Conservation (phyloP, 2,329 filamentous ascomycete genomes). For the Penicillium sclerotiorum region DNA sequence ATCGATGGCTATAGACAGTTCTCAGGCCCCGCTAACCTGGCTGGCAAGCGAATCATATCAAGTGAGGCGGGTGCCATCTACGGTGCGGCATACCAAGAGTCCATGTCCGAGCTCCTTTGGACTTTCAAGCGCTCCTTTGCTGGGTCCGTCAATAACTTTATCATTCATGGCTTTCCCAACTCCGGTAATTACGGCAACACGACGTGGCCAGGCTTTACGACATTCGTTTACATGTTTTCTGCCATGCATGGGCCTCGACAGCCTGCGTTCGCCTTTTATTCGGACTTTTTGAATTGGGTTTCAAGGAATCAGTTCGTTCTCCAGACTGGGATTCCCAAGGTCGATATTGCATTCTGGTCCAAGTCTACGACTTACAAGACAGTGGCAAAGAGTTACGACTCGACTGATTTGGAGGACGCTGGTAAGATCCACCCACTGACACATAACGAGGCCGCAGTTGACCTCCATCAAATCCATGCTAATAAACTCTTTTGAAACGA, state of each 20-base stretch:
- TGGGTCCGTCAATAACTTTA: slow-evolving; percentile 47
- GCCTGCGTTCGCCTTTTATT: slow-evolving; percentile 19
- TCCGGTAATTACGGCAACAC: slow-evolving; percentile 47
- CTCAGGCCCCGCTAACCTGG: slow-evolving; percentile 42
- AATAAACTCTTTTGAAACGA: neutral
- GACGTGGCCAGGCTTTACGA: slow-evolving; percentile 52
- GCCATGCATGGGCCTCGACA: slow-evolving; percentile 30
- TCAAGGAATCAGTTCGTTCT: slow-evolving; percentile 19
- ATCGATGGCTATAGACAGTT: slow-evolving; percentile 49
- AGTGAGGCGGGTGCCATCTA: slow-evolving; percentile 40
- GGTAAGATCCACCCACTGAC: slow-evolving; percentile 6
- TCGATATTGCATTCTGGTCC: slow-evolving; percentile 48
- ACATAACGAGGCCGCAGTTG: neutral
- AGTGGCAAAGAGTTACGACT: slow-evolving; percentile 14
- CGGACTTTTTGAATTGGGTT: slow-evolving; percentile 19
- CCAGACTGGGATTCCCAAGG: slow-evolving; percentile 40
- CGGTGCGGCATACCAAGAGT: slow-evolving; percentile 26
- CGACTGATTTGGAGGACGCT: slow-evolving; percentile 16
- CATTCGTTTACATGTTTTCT: slow-evolving; percentile 47
- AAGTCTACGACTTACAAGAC: slow-evolving; percentile 25
- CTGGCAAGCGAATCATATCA: slow-evolving; percentile 44
- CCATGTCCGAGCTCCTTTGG: slow-evolving; percentile 35
- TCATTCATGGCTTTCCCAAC: slow-evolving; percentile 51
- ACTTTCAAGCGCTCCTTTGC: slow-evolving; percentile 44
- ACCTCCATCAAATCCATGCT: neutral